These are phyloP conservation scores for Phyllosticta citrichinensis DNA, from an alignment of 2,329 filamentous ascomycete species.

Conservation along the genomic window DNA sequence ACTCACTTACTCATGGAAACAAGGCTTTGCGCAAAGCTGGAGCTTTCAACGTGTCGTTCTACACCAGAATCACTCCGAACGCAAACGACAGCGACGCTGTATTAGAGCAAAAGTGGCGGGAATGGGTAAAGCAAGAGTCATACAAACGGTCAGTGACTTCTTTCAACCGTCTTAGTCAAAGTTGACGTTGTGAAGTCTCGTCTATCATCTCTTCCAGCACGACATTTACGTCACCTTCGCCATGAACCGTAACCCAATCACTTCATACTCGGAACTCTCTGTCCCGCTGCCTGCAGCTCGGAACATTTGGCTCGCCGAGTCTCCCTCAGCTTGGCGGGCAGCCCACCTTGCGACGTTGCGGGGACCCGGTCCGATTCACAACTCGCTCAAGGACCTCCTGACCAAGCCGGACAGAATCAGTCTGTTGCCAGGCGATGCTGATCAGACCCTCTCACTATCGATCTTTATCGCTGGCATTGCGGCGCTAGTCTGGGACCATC, in stretches of 20 bases:
- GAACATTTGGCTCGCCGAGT: conserved; percentile 55
- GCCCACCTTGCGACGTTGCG: conserved; percentile 39
- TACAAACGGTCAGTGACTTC: conserved; percentile 28
- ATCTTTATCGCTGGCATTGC: conserved; percentile 1
- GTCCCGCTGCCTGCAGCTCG: conserved; percentile 54
- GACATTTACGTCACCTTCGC: conserved; percentile 60
- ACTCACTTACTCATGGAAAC: background rate
- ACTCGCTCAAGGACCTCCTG: background rate
- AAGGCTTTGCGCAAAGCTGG: conserved; percentile 44
- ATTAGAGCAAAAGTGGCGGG: conserved; percentile 54
- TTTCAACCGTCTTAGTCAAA: conserved; percentile 7
- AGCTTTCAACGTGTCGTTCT: conserved; percentile 48
- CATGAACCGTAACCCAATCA: conserved; percentile 51
- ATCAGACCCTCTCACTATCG: conserved; percentile 31
- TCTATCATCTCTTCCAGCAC: conserved; percentile 54
- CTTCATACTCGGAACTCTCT: conserved; percentile 60
- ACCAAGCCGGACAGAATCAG: background rate
- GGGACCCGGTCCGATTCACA: conserved; percentile 8
- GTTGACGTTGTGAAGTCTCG: conserved; percentile 42
- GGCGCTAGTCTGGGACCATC: conserved; percentile 2
- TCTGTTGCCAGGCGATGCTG: conserved; percentile 42
- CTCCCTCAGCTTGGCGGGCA: conserved; percentile 54
- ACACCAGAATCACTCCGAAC: conserved; percentile 41
- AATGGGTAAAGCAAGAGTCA: conserved; percentile 55
- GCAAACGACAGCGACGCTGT: conserved; percentile 45